Evolutionary conservation across 768 basidiomycete species (phyloP).

Genomic region (Suillus paluster): DNA sequence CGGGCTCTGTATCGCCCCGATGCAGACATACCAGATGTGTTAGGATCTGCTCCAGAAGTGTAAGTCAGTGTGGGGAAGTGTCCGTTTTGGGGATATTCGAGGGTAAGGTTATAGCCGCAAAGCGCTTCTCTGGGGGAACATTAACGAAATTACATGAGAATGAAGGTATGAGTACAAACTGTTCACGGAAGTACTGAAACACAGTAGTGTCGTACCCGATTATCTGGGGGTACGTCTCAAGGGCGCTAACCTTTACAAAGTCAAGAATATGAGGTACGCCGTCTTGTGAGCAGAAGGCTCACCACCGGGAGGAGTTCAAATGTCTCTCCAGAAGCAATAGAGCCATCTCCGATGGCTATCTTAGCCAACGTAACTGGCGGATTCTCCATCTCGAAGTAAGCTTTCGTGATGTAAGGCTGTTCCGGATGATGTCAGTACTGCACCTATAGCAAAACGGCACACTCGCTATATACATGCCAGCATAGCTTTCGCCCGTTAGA

Average conservation of each 20-base stretch:
- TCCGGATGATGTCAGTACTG: background rate
- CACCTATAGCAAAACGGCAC: background rate
- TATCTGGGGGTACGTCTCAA: conserved; percentile 78
- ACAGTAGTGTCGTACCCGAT: conserved; percentile 73
- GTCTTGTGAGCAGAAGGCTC: conserved; percentile 22
- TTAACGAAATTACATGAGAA: conserved; percentile 2
- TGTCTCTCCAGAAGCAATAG: conserved; percentile 54
- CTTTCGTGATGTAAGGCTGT: conserved; percentile 77
- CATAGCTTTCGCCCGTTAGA: conserved; percentile 76
- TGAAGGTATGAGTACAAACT: conserved; percentile 46
- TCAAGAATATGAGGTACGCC: conserved; percentile 1
- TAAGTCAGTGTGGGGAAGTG: conserved; percentile 45
- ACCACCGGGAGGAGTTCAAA: conserved; percentile 63
- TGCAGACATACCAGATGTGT: background rate
- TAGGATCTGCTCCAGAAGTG: conserved; percentile 18
- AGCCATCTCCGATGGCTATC: conserved; percentile 73
- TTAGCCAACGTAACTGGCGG: conserved; percentile 72
- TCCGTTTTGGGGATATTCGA: conserved; percentile 69
- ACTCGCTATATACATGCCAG: conserved; percentile 71
- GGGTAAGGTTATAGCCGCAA: conserved; percentile 68
- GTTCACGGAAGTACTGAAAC: conserved; percentile 68
- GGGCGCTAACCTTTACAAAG: conserved; percentile 48
- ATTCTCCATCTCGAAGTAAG: conserved; percentile 63
- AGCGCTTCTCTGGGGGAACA: conserved; percentile 50
- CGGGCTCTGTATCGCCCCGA: conserved; percentile 20